These are phyloP conservation scores for Podaxis pistillaris DNA, from an alignment of 768 basidiomycete species.

Conservation along the genomic window DNA sequence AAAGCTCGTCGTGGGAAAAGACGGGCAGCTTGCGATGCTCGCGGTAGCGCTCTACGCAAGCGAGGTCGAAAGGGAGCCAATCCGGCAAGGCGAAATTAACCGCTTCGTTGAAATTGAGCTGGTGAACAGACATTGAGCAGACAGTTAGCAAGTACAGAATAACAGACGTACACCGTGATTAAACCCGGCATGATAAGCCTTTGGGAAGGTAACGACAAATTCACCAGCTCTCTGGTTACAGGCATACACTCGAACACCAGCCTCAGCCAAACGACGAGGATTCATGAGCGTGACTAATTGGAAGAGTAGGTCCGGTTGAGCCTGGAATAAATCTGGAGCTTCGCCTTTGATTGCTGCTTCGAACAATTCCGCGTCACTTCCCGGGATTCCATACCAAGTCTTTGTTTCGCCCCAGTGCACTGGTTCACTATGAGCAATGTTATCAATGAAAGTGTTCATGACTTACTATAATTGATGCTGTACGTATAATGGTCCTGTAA, in stretches of 20 bases:
- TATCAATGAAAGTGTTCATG: constrained; percentile 16
- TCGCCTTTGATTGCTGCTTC: constrained; percentile 93
- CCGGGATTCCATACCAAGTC: constrained; percentile 99
- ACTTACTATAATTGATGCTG: constrained; percentile 89
- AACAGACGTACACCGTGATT: constrained; percentile 85
- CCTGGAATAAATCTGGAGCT: constrained; percentile 97
- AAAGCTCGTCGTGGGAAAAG: constrained; percentile 96
- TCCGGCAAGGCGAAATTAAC: constrained; percentile 98
- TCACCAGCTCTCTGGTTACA: constrained; percentile 98
- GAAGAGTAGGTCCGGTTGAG: constrained; percentile 95
- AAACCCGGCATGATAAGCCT: constrained; percentile 97
- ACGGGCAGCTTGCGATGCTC: constrained; percentile 92
- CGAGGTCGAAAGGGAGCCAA: constrained; percentile 86
- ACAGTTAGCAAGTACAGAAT: constrained; percentile 2
- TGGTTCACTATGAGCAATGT: constrained; percentile 30
- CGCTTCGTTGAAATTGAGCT: constrained; percentile 99
- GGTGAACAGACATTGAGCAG: constrained; percentile 23
- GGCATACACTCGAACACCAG: constrained; percentile 88
- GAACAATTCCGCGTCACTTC: constrained; percentile 92
- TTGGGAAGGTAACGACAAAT: constrained; percentile 96
- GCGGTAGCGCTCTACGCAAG: constrained; percentile 88
- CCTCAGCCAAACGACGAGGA: constrained; percentile 79
- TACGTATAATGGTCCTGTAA: constrained; percentile 94
- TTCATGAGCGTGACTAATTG: constrained; percentile 98
- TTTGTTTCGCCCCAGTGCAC: constrained; percentile 99